phyloP scores from a whole-genome alignment of 2,329 filamentous ascomycete genomes.

The Hymenoscyphus scutula region DNA sequence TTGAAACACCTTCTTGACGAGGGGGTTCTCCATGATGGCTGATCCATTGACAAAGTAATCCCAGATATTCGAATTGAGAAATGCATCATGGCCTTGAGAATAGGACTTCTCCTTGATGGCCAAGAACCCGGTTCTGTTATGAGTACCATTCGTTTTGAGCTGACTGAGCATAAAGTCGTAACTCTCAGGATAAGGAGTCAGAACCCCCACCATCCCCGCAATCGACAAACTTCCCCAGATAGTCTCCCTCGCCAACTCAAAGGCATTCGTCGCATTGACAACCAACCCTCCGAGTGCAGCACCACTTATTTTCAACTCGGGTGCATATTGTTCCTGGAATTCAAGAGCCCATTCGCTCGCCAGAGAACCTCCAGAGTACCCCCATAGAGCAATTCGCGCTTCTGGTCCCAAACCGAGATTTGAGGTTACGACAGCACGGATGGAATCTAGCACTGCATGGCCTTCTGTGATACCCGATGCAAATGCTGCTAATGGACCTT shows the following conservation, averaged over 20 bases:
- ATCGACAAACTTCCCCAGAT: conserved; percentile 33
- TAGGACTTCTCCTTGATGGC: conserved; percentile 30
- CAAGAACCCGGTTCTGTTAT: conserved; percentile 38
- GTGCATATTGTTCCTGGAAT: conserved; percentile 50
- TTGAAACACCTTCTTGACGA: conserved; percentile 1
- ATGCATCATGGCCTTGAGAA: conserved; percentile 31
- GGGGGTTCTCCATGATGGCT: conserved; percentile 19
- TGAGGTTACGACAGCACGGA: conserved; percentile 20
- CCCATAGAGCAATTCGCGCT: conserved; percentile 42
- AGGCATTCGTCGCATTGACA: conserved; percentile 41
- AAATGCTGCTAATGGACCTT: conserved; percentile 22
- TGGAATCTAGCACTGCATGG: conserved; percentile 22
- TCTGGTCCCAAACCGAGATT: background rate
- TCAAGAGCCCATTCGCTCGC: conserved; percentile 53
- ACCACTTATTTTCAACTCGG: conserved; percentile 49
- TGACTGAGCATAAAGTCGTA: background rate
- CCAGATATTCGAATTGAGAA: conserved; percentile 39
- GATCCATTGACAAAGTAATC: conserved; percentile 42
- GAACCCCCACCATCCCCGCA: conserved; percentile 15
- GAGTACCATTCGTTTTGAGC: conserved; percentile 1
- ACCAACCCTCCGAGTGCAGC: conserved; percentile 49
- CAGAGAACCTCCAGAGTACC: conserved; percentile 54
- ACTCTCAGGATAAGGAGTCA: conserved; percentile 9
- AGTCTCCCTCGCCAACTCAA: conserved; percentile 37
- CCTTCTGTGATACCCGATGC: conserved; percentile 18